These are phyloP conservation scores for Fistulinella staudtii DNA, from an alignment of 1,284 basidiomycete species.

Conservation along the genomic window DNA sequence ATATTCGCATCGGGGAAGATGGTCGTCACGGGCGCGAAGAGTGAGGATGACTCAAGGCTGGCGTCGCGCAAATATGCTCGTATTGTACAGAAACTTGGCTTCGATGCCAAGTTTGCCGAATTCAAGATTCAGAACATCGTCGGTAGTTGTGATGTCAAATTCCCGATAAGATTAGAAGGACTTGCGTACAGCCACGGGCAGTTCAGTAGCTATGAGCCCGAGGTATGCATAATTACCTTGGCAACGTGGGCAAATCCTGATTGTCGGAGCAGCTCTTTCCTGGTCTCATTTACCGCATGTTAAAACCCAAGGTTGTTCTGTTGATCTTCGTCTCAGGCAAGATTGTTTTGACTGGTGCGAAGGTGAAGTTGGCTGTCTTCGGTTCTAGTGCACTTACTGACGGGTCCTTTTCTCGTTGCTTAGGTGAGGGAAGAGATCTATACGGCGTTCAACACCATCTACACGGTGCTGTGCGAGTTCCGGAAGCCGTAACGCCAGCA, in stretches of 20 bases:
- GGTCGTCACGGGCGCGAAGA: constrained; percentile 99
- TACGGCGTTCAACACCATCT: constrained; percentile 98
- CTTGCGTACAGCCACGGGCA: constrained; percentile 97
- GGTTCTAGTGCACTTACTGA: constrained; percentile 31
- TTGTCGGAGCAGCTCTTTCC: constrained; percentile 78
- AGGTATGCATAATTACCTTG: constrained; percentile 60
- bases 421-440: constrained; percentile 99
- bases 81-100: constrained; percentile 99
- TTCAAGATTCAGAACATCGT: constrained; percentile 99
- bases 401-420: constrained; percentile 32
- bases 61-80: constrained; percentile 99
- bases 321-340: constrained; percentile 99
- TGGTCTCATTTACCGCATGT: constrained; percentile 99
- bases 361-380: constrained; percentile 51
- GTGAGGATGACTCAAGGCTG: constrained; percentile 94
- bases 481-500: constrained; percentile 65
- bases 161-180: constrained; percentile 97
- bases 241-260: neutral
- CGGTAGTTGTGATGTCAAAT: constrained; percentile 97
- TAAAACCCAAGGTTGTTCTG: constrained; percentile 98
- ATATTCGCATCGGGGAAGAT: constrained; percentile 99
- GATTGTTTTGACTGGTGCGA: constrained; percentile 98
- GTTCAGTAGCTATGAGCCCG: constrained; percentile 97
- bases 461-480: constrained; percentile 90
- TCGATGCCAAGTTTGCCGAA: constrained; percentile 99